A percentile compares a stretch with the other conserved stretches of the same genome.
Evolutionary conservation across 306 rosid species (phyloP).

Genomic region (Mucuna pruriens): DNA sequence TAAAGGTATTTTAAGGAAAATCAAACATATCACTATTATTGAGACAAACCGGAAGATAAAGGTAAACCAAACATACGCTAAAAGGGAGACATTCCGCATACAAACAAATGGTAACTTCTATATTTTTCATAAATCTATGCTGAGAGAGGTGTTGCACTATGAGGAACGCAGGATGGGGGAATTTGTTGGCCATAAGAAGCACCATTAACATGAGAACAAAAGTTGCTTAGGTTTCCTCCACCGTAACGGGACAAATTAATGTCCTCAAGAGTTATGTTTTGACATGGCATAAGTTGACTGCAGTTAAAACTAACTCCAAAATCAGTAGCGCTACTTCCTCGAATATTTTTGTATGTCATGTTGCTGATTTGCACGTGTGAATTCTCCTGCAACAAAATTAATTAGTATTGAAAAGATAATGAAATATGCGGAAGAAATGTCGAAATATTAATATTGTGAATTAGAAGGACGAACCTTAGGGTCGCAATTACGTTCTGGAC

Average conservation of each 20-base stretch:
- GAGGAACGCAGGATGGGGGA: slow-evolving; percentile 55
- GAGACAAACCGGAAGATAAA: no score
- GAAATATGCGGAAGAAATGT: no score
- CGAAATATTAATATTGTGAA: not conserved
- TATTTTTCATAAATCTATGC: not conserved
- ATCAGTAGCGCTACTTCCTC: slow-evolving; percentile 1
- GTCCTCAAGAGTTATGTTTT: slow-evolving; percentile 40
- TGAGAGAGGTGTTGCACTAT: not conserved
- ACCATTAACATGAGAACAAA: slow-evolving; percentile 48
- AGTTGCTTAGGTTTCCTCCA: not conserved
- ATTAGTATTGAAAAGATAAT: no score
- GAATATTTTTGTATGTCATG: no score
- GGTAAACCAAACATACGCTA: no score
- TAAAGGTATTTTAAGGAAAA: no score
- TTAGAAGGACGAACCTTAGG: slow-evolving; percentile 38
- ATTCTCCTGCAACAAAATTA: no score
- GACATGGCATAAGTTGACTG: slow-evolving; percentile 59
- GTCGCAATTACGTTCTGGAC: slow-evolving; percentile 48
- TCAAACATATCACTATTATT: no score
- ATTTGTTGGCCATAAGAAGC: slow-evolving; percentile 50
- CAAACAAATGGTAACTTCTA: not conserved
- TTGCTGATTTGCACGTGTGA: no score
- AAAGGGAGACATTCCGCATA: not conserved
- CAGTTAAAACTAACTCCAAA: slow-evolving; percentile 50
- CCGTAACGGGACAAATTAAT: slow-evolving; percentile 40